Percentiles rank a stretch among this genome's conserved stretches.
Evolutionary conservation across 2,329 filamentous ascomycete species (phyloP).

Genomic region (Xylariaceae sp.): DNA sequence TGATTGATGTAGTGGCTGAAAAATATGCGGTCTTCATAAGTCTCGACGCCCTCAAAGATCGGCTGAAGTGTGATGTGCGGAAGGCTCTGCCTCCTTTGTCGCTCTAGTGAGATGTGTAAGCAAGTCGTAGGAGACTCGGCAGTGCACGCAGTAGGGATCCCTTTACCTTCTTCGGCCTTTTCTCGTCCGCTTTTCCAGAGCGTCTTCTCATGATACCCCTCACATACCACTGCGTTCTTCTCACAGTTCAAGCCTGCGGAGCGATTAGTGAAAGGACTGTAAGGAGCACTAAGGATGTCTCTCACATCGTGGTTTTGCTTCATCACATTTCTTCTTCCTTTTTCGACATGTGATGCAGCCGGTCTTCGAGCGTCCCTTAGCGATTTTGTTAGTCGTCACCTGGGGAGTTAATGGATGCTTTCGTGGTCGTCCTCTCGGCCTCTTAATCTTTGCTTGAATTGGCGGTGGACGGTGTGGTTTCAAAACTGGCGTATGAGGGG

Average conservation of each 20-base stretch:
- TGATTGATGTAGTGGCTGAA: constrained; percentile 83
- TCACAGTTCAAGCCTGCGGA: constrained; percentile 79
- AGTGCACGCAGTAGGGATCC: neutral
- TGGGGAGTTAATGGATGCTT: constrained; percentile 75
- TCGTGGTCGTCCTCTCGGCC: constrained; percentile 79
- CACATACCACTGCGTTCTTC: constrained; percentile 91
- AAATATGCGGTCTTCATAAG: constrained; percentile 77
- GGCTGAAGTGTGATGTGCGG: constrained; percentile 64
- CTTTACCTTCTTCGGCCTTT: constrained; percentile 69
- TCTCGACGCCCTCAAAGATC: constrained; percentile 83
- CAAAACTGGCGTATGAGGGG: constrained; percentile 42
- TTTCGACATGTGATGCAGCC: constrained; percentile 71
- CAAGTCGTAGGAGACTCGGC: neutral
- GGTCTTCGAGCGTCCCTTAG: constrained; percentile 77
- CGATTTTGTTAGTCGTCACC: constrained; percentile 67
- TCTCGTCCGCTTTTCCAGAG: constrained; percentile 88
- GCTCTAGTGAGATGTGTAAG: constrained; percentile 49
- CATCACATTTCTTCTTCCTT: constrained; percentile 75
- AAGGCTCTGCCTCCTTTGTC: constrained; percentile 54
- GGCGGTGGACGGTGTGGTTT: constrained; percentile 28
- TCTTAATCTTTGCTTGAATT: constrained; percentile 56
- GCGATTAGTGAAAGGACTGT: constrained; percentile 7
- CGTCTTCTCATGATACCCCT: constrained; percentile 86
- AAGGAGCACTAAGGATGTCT: constrained; percentile 4
- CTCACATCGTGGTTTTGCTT: constrained; percentile 68